phyloP scores from a whole-genome alignment of 306 rosid species.

The Medicago lupulina region DNA sequence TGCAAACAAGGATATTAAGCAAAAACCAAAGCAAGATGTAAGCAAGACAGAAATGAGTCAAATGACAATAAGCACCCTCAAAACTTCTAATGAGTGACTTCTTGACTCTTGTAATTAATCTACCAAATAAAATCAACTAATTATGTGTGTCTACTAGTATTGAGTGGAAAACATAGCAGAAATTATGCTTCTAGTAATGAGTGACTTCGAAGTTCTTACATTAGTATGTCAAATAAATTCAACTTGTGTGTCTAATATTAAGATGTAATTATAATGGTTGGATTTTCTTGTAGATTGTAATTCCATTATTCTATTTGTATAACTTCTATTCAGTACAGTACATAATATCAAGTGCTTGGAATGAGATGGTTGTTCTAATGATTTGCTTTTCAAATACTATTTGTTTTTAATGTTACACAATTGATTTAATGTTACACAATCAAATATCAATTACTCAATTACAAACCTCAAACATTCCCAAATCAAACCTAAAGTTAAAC shows the following conservation, averaged over 20 bases:
- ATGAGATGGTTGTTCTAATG: conserved; percentile 39
- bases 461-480: no score
- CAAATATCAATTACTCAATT: no score
- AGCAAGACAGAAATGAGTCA: conserved; percentile 42
- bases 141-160: conserved; percentile 4
- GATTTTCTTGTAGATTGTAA: conserved; percentile 44
- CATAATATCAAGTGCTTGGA: conserved; percentile 38
- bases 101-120: neutral
- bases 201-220: conserved; percentile 30
- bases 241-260: conserved; percentile 15
- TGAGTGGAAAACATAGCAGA: conserved; percentile 36
- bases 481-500: no score
- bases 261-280: conserved; percentile 37
- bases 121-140: conserved; percentile 24
- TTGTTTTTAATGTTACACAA: neutral
- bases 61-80: conserved; percentile 33
- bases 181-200: conserved; percentile 35
- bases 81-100: conserved; percentile 43
- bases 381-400: neutral
- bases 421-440: no score
- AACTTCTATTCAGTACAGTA: conserved; percentile 26
- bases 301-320: conserved; percentile 37
- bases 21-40: conserved; percentile 48
- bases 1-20: conserved; percentile 46
- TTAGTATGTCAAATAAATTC: conserved; percentile 32